Evolutionary conservation across 371 early-diverging fungal genomes (phyloP).

Genomic region (Umbelopsis sp.): DNA sequence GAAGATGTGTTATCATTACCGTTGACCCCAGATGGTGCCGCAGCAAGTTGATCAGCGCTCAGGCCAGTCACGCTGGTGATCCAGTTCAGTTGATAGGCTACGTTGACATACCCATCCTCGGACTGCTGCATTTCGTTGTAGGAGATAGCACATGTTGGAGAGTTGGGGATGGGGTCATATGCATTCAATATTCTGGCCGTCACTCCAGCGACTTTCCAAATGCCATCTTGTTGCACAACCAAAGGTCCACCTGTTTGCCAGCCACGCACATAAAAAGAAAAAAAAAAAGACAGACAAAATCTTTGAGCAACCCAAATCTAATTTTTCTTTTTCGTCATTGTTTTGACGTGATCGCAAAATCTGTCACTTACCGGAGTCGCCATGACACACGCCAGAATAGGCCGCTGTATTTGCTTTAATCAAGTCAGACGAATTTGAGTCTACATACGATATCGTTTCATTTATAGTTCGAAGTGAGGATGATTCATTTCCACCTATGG

Average conservation of each 20-base stretch:
- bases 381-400: constrained; percentile 12
- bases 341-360: neutral
- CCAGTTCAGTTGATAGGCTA: constrained; percentile 32
- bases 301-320: neutral
- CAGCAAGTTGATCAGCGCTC: constrained; percentile 20
- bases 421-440: neutral
- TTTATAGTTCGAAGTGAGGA: neutral
- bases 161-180: constrained; percentile 36
- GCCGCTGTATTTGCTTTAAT: neutral
- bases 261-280: too few species aligned
- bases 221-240: constrained; percentile 1
- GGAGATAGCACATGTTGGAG: constrained; percentile 35
- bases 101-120: constrained; percentile 34
- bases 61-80: constrained; percentile 32
- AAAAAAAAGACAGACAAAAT: too few species aligned
- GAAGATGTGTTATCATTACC: neutral
- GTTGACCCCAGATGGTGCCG: neutral
- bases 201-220: neutral
- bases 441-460: neutral
- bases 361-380: constrained; percentile 5
- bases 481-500: neutral
- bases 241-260: constrained; percentile 7
- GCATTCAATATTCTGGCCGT: constrained; percentile 33
- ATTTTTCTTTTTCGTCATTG: neutral
- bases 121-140: constrained; percentile 20